Evolutionary conservation across 192 early-diverging fungal species (phyloP), one percentile per base, ranked within the genome.

Genomic region (Endogone sp.): DNA sequence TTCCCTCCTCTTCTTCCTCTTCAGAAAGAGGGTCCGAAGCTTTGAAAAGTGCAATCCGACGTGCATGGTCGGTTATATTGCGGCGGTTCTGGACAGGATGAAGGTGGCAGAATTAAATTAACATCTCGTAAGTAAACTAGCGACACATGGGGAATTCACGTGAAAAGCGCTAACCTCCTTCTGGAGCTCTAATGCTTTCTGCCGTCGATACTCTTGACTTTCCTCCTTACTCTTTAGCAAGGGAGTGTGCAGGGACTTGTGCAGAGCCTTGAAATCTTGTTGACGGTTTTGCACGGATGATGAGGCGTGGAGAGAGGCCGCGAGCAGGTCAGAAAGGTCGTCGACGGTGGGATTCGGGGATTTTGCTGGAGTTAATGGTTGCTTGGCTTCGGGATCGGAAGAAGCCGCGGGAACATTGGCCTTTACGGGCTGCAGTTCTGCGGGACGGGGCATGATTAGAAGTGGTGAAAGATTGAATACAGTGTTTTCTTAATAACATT

Each of bases 21-120:
- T 77, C 37, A 16, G 37, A 16, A 16, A 49, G 9, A 49, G 72
- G 49, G 49, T 75, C 75, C 28, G 54, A 71, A 4, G 78, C 60
- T 49, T 62, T 72, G 69, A 72, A 82, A 2, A 79, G 63, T 0
- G 78, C 81, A n/a, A 82, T 62, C 59, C 75, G 78, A 58, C 81
- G 68, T 25, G 81, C 81, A 62, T 79, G 81, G 31, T 74, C 72
- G 24, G 72, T 75, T 59, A 79, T 72, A 60, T 79, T 75, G 13
- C 73, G 73, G 62, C 78, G 71, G 63, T 75, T 75, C 81, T 82
- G 62, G 0, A 60, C 16, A 25, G 4, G 23, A 3, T 20, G 29
- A 6, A 6, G 23, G 37, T 6, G 37, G 37, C 22, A 62, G n/a
- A 49, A 16, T 1, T 16, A 16, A 16, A 49, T 49, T 16, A 49